A percentile compares a stretch with the other conserved stretches of the same genome.
Conservation (phyloP, 2,329 filamentous ascomycete genomes). For the Sclerotinia subarctica region DNA sequence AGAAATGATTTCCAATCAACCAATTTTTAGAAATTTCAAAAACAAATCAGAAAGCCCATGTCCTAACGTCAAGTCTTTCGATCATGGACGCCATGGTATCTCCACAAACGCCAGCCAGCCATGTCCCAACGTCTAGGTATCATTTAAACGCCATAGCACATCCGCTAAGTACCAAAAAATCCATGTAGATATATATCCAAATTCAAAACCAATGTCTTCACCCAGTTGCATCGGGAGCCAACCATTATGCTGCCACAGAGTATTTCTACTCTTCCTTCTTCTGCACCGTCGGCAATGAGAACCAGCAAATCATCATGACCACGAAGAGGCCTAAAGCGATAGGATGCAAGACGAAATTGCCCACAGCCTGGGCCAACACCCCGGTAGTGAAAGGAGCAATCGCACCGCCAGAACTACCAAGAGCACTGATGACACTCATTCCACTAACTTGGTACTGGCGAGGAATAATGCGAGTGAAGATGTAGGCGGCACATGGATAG, state of each 20-base stretch:
- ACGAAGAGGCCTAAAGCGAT: conserved; percentile 64
- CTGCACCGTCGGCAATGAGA: conserved; percentile 50
- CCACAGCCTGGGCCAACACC: conserved; percentile 45
- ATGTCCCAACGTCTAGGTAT: conserved; percentile 31
- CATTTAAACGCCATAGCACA: conserved; percentile 31
- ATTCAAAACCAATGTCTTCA: not conserved
- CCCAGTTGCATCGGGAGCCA: not conserved
- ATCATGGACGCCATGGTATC: conserved; percentile 25
- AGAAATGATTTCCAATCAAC: not conserved
- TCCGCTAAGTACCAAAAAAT: conserved; percentile 21
- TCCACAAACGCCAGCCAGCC: conserved; percentile 25
- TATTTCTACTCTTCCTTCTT: conserved; percentile 57
- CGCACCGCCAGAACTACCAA: conserved; percentile 68
- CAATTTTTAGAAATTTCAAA: not conserved
- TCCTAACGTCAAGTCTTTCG: not conserved
- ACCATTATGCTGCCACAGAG: not conserved
- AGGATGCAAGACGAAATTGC: conserved; percentile 49
- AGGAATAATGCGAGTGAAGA: conserved; percentile 60
- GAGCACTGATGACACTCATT: conserved; percentile 65
- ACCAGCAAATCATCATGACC: conserved; percentile 66
- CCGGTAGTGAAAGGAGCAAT: conserved; percentile 53
- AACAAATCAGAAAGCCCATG: not conserved
- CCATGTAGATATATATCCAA: conserved; percentile 1
- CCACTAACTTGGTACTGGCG: conserved; percentile 59
- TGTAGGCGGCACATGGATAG: conserved; percentile 68